These are phyloP conservation scores for Thelonectria discophora DNA, from an alignment of 2,329 filamentous ascomycete genomes.

Conservation along the genomic window DNA sequence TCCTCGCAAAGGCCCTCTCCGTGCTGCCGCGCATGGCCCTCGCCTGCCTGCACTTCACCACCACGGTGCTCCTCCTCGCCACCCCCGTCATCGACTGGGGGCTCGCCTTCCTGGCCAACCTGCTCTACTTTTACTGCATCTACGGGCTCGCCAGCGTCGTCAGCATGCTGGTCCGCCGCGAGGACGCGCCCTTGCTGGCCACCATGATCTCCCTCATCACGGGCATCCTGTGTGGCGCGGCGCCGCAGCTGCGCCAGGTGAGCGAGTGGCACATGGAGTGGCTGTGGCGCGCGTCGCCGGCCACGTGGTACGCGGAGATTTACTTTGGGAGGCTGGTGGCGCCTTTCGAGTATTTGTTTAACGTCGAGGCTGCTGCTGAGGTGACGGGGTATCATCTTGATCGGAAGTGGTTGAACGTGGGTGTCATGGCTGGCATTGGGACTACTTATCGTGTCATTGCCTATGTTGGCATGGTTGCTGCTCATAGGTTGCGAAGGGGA, in stretches of 20 bases:
- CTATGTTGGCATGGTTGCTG: conserved; percentile 37
- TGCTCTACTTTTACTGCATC: conserved; percentile 67
- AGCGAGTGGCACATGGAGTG: conserved; percentile 62
- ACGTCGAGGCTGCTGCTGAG: conserved; percentile 55
- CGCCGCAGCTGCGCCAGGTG: conserved; percentile 59
- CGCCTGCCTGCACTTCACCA: conserved; percentile 63
- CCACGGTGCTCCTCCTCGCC: conserved; percentile 58
- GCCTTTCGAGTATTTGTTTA: conserved; percentile 60
- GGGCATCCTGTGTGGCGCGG: conserved; percentile 62
- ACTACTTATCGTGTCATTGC: conserved; percentile 56
- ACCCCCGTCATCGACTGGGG: conserved; percentile 60
- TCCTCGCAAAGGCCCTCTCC: conserved; percentile 62
- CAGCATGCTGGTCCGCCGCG: conserved; percentile 62
- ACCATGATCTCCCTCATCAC: conserved; percentile 64
- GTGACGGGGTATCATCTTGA: conserved; percentile 57
- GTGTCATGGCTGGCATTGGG: conserved; percentile 55
- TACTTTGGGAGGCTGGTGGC: conserved; percentile 63
- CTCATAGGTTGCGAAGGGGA: conserved; percentile 36
- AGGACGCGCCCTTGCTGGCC: conserved; percentile 65
- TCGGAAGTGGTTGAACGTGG: conserved; percentile 55
- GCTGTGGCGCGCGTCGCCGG: conserved; percentile 64
- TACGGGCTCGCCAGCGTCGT: conserved; percentile 63
- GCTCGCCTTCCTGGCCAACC: conserved; percentile 58
- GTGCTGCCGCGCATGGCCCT: conserved; percentile 61
- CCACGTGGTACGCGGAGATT: conserved; percentile 64